phyloP scores from a whole-genome alignment of 1,284 basidiomycete species.

The Apiotrichum sp. region DNA sequence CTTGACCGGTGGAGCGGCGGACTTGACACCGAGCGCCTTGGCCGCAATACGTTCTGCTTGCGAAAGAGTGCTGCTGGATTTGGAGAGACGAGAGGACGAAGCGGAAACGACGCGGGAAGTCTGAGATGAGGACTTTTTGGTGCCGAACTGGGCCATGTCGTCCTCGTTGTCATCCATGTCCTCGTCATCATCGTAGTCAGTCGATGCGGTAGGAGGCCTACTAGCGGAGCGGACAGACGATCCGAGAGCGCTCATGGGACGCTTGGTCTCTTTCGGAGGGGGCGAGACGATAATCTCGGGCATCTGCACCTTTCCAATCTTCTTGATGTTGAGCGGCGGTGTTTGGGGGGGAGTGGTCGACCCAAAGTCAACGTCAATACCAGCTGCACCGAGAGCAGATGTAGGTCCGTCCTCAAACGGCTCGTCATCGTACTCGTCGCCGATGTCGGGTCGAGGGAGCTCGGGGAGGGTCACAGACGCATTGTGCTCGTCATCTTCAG shows the following conservation, averaged over 20 bases:
- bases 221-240: background rate
- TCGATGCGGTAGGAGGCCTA: background rate
- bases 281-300: conserved; percentile 10
- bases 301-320: background rate
- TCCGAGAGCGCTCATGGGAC: background rate
- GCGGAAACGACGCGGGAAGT: background rate
- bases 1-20: conserved; percentile 55
- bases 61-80: conserved; percentile 15
- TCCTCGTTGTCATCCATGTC: conserved; percentile 1
- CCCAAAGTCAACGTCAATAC: conserved; percentile 8
- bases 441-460: conserved; percentile 14
- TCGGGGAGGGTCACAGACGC: conserved; percentile 12
- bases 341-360: conserved; percentile 9
- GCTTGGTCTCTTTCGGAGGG: conserved; percentile 5
- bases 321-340: conserved; percentile 4
- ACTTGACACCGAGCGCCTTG: conserved; percentile 43
- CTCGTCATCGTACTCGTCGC: conserved; percentile 13
- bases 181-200: conserved; percentile 3
- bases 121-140: background rate
- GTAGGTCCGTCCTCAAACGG: conserved; percentile 2
- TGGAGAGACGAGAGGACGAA: conserved; percentile 1
- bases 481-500: background rate
- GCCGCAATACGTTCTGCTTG: conserved; percentile 40
- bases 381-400: conserved; percentile 13
- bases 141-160: background rate